Evolutionary conservation across 495 filamentous ascomycete species (phyloP), one percentile per base, ranked within the genome.

Genomic region (Chlorociboria aeruginascens): DNA sequence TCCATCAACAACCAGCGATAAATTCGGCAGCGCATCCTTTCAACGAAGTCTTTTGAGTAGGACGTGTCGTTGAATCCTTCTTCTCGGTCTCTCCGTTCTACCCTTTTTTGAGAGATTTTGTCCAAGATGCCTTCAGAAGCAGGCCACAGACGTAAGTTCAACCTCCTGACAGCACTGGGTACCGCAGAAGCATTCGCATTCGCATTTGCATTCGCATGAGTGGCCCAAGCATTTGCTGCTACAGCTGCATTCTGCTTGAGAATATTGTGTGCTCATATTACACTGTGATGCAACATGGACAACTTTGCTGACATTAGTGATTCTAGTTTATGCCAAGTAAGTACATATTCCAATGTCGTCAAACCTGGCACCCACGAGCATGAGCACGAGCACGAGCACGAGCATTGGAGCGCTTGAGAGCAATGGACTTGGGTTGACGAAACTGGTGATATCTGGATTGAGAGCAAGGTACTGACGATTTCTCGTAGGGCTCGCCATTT

Each of bases 261-360:
- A 4, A 25, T 25, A 25, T 25, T 2, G 1, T 25, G 2, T 25
- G 20, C 20, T 25, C 20, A 25, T 25, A 2, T 25, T 4, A 25
- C 20, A 4, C 20, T 25, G 20, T 4, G 20, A 25, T 25, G 1
- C 20, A 2, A 25, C 20, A 25, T 25, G 20, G 4, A 25, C 20
- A 25, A 25, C 20, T 25, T 25, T 25, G 20, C 20, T 25, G 7
- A 40, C 7, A 8, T 13, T 8, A 17, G 29, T 52, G 32, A 52
- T 49, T 53, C 52, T 70, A 92, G 84, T 94, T 71, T 95, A 92
- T 65, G 88, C 93, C 66, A 92, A 93, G 87, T 89, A 73, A 85
- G 84, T 83, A 47, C 46, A 25, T 25, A 25, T 25, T 25, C 20
- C 4, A 25, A 25, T 1, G 4, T 25, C 20, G 4, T 4, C 20